These are phyloP conservation scores for Microbotryum intermedium DNA, from an alignment of 1,284 basidiomycete species.

Conservation along the genomic window DNA sequence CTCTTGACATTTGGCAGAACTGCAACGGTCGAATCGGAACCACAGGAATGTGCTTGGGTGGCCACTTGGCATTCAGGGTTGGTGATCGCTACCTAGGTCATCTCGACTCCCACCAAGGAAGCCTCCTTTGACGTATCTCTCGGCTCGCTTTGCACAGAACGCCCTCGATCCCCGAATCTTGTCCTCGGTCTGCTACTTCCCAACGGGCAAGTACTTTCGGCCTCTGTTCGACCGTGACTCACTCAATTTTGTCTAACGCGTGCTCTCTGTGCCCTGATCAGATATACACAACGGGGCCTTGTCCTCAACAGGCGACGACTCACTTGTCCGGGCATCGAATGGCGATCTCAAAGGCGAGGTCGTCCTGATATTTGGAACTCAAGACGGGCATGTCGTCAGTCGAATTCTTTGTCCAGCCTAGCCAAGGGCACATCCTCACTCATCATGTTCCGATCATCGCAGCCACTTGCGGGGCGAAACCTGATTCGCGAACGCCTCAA, in stretches of 20 bases:
- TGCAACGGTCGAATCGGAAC: constrained; percentile 79
- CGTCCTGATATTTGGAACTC: constrained; percentile 88
- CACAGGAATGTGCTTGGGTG: constrained; percentile 57
- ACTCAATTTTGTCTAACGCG: neutral
- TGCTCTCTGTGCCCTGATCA: neutral
- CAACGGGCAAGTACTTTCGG: constrained; percentile 51
- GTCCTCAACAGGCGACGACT: constrained; percentile 56
- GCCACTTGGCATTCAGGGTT: constrained; percentile 50
- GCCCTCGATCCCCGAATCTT: constrained; percentile 78
- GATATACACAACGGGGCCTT: constrained; percentile 30
- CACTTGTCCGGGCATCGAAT: constrained; percentile 66
- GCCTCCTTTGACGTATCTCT: neutral
- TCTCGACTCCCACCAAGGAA: too few species aligned
- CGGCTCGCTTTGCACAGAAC: constrained; percentile 46
- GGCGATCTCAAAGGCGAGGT: constrained; percentile 79
- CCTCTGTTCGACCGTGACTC: too few species aligned
- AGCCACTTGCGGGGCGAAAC: constrained; percentile 76
- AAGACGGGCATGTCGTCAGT: constrained; percentile 47
- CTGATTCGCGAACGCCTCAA: constrained; percentile 63
- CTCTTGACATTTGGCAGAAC: constrained; percentile 40
- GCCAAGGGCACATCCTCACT: neutral
- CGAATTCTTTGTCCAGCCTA: neutral
- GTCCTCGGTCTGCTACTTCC: constrained; percentile 82
- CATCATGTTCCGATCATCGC: constrained; percentile 40
- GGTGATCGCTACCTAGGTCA: neutral